Base-by-base conservation (phyloP, 345 rosid genomes). In the Combretum micranthum region DNA sequence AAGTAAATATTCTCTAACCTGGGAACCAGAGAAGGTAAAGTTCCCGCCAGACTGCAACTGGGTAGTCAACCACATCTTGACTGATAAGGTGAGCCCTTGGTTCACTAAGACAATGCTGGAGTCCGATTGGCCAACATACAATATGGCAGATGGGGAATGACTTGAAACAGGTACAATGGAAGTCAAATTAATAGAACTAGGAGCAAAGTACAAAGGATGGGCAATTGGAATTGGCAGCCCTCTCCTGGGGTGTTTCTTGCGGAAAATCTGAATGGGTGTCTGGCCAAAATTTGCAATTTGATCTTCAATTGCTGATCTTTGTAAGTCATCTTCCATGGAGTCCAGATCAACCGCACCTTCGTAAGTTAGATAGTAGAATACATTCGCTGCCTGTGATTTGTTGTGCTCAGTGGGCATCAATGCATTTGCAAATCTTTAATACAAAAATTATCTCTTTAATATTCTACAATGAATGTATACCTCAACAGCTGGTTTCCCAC, bases 261-360 rank as follows among this genome's bases (percentile, higher is more conserved):
- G 90, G 63, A 88, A 92, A 61, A 92, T 75, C 79, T 92, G 96
- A 61, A 84, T 88, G 46, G 98, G 98, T 22, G 98, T 92, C 71
- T 92, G 98, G 59, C 98, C 98, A 77, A 92, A 92, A 75, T 92
- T 92, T 25, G 96, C 96, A 58, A 92, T 92, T 75, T 92, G 98
- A 70, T 92, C 96, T 72, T 88, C 98, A 64, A 92, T 88, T 9
- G 98, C 98, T 62, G 90, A 88, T 68, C 81, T 92, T 72, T 92
- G 98, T 68, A 92, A 65, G 63, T 88, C 95, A 72, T 88, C 98
- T 56, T 86, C 96, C 95, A 86, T 84, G 32, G 84, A 66, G 50
- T 92, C 96, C 69, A 88, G 42, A 72, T 88, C 93, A 13, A 86
- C 95, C 64, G 96, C 96, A 73, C 85, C 89, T 76, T 92, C 98